phyloP scores from a whole-genome alignment of 2,329 filamentous ascomycete genomes.

The Cercospora sojina region DNA sequence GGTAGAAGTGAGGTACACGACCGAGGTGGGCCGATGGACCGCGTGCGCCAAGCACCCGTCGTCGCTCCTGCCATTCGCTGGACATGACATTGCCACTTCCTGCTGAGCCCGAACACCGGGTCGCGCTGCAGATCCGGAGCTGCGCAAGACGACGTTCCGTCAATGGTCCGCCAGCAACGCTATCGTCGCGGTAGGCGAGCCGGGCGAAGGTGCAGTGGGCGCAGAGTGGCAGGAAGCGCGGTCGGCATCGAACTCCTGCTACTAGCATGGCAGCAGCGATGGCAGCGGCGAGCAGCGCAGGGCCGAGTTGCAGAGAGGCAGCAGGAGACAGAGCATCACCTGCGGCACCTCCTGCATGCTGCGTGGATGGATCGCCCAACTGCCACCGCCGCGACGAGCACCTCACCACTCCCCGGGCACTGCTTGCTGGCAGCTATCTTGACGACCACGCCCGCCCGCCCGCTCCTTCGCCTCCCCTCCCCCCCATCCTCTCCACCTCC shows the following conservation, averaged over 20 bases:
- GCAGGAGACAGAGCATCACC: neutral
- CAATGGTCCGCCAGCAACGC: neutral
- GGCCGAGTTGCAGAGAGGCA: neutral
- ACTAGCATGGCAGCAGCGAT: neutral
- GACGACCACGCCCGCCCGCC: neutral
- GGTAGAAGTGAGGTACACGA: neutral
- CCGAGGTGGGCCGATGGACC: neutral
- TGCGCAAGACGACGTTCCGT: neutral
- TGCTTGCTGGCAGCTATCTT: neutral
- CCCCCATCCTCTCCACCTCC: neutral
- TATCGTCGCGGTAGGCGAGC: neutral
- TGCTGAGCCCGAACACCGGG: neutral
- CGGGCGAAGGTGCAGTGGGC: neutral
- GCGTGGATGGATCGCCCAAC: neutral
- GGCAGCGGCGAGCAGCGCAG: neutral
- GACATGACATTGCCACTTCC: neutral
- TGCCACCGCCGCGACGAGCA: neutral
- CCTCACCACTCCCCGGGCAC: too few species aligned
- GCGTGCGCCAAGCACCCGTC: neutral
- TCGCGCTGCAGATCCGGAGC: neutral
- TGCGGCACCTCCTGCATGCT: constrained; percentile 10
- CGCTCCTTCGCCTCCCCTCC: neutral
- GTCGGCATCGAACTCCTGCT: neutral
- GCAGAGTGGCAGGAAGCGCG: neutral
- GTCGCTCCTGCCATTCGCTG: neutral